Evolutionary conservation across 441 rosid species (phyloP), one percentile per base, ranked within the genome.

Genomic region (Erodium chrysanthum): DNA sequence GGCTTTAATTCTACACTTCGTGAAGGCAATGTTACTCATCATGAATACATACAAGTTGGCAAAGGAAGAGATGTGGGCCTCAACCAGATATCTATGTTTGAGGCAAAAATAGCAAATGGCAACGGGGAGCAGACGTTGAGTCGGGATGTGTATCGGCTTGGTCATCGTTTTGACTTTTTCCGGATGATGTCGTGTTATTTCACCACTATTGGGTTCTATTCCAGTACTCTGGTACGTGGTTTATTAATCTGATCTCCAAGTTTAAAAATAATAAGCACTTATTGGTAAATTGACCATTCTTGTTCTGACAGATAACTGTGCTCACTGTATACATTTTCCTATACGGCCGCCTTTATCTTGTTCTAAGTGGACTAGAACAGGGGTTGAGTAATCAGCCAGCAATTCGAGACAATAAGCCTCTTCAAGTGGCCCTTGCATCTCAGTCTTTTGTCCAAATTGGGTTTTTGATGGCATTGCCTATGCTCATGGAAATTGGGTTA

Each of bases 1-100:
- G 99, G 99, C 54, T 95, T 88, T 83, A 96, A 90, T 78, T 96
- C 98, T 66, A 96, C 99, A 11, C 96, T 92, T 58, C 99, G 97
- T 50, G 96, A 89, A 81, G 99, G 99, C 75, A 92, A 92, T 82
- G 92, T 96, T 66, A 96, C 99, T 33, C 99, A 96, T 82, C 99
- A 96, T 66, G 99, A 96, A 69, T 96, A 96, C 82, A 92, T 90
- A 78, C 99, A 96, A 86, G 99, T 96, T 48, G 99, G 99, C 56
- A 96, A 96, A 80, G 99, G 98, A 33, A 90, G 99, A 78, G 99
- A 96, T 79, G 99, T 92, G 76, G 98, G 98, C 22, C 88, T 25
- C 29, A 25, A 25, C 3, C 29, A 25, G 29, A 25, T 25, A 25
- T 25, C 29, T 25, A 25, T 25, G 96, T 96, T 96, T 70, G 98